Evolutionary conservation across 2,329 filamentous ascomycete genomes (phyloP).

Genomic region (Colletotrichum plurivorum): DNA sequence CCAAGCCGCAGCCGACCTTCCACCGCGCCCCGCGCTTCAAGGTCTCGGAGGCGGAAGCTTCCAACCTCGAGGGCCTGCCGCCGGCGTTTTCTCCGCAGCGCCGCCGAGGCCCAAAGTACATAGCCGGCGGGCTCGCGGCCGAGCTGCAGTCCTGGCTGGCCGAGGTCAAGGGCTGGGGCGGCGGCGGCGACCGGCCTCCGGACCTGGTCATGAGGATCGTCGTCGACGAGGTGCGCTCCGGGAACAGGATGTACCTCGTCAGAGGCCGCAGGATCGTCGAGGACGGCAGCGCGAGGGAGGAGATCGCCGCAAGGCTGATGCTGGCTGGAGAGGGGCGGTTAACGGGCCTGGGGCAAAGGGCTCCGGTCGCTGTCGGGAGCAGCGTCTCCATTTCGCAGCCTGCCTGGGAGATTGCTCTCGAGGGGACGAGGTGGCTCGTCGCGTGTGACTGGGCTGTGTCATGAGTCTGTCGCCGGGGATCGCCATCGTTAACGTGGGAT

Average conservation of each 20-base stretch:
- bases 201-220: constrained; percentile 44
- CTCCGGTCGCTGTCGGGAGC: constrained; percentile 47
- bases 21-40: constrained; percentile 57
- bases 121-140: constrained; percentile 55
- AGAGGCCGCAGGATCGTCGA: constrained; percentile 40
- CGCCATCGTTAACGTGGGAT: too few species aligned
- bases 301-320: constrained; percentile 45
- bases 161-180: constrained; percentile 54
- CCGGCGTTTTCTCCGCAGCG: constrained; percentile 54
- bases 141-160: constrained; percentile 58
- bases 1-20: constrained; percentile 54
- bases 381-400: constrained; percentile 52
- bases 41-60: constrained; percentile 43
- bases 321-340: constrained; percentile 55
- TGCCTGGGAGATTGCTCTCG: constrained; percentile 55
- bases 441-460: constrained; percentile 53
- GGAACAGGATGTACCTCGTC: constrained; percentile 53
- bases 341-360: constrained; percentile 52
- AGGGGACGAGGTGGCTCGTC: constrained; percentile 52
- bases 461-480: background rate
- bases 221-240: constrained; percentile 50
- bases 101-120: constrained; percentile 50
- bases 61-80: constrained; percentile 43
- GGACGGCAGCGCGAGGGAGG: constrained; percentile 1
- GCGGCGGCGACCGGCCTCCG: constrained; percentile 32